These are phyloP conservation scores for Elaeis guineensis DNA, from an alignment of 176 grass and related monocot genomes.

Conservation along the genomic window DNA sequence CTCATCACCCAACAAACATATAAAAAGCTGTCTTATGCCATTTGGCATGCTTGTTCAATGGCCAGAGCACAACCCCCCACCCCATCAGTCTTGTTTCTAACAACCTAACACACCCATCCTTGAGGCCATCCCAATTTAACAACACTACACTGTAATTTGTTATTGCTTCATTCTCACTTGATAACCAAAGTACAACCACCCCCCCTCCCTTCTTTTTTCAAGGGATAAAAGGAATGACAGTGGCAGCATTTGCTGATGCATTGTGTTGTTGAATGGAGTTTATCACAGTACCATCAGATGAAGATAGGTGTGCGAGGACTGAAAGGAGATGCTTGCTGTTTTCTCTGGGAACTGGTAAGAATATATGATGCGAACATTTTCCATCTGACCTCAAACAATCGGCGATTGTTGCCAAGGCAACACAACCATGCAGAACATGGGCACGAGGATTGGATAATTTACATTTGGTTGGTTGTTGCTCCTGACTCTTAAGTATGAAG, in stretches of 20 bases:
- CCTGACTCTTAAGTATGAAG: constrained; percentile 71
- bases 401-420: constrained; percentile 58
- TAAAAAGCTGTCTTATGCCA: constrained; percentile 65
- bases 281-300: constrained; percentile 57
- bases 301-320: constrained; percentile 66
- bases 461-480: constrained; percentile 52
- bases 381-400: constrained; percentile 41
- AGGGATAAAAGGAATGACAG: constrained; percentile 53
- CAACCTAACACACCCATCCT: constrained; percentile 64
- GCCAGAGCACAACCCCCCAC: constrained; percentile 55
- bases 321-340: constrained; percentile 46
- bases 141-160: constrained; percentile 51
- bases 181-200: constrained; percentile 85
- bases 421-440: constrained; percentile 54
- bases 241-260: constrained; percentile 64
- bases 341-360: constrained; percentile 51
- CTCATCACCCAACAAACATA: constrained; percentile 58
- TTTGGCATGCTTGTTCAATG: constrained; percentile 77
- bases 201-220: too few relatives aligned
- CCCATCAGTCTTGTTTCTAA: constrained; percentile 19
- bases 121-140: constrained; percentile 57
- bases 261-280: constrained; percentile 61
- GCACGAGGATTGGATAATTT: constrained; percentile 79
- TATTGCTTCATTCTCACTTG: constrained; percentile 63
- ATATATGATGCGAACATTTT: constrained; percentile 44